Base-by-base conservation (phyloP, 768 basidiomycete genomes). In the Russula griseocarnosa region DNA sequence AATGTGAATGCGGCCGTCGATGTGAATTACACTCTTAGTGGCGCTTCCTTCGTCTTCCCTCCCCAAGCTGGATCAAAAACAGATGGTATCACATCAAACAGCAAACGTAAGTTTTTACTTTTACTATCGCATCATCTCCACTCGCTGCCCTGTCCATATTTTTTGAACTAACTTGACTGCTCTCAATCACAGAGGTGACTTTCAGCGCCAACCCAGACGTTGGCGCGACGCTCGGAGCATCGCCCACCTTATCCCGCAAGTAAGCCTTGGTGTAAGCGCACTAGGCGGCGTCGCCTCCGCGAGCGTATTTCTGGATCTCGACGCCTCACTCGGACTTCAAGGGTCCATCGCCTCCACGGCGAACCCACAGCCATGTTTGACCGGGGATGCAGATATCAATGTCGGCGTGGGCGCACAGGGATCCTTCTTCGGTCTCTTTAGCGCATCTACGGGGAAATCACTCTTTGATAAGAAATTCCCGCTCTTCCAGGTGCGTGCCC, bases 241-340 rank as follows among this genome's bases (percentile, higher is more conserved):
- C 74, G 28, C 78, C 4, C 82, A 84, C 67, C 70, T 84, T 36
- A 82, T 80, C 62, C 83, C 82, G 0, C 72, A 63, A 47, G 73
- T 61, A 62, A 63, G 10, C 22, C 50, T 68, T 5, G 59, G 24
- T 6, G 5, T 52, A 16, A 26, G n/a, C n/a, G 52, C 57, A 22
- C 57, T 64, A 20, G 38, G 55, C 22, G 55, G 54, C 28, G 16
- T 11, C 5, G 53, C 8, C 8, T 55, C 53, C 14, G 7, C 53
- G 53, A 38, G 11, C 22, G 22, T 55, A 13, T 62, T 55, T n/a
- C 50, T 66, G 13, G 38, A 51, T 5, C 49, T 66, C 20, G 56
- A 61, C 10, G 60, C 65, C 30, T 54, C 61, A 50, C 42, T 26
- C 10, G 44, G 4, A 30, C 10, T 58, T n/a, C 24, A 16, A 0